These are phyloP conservation scores for Mycena sp. DNA, from an alignment of 1,284 basidiomycete genomes.

Conservation along the genomic window DNA sequence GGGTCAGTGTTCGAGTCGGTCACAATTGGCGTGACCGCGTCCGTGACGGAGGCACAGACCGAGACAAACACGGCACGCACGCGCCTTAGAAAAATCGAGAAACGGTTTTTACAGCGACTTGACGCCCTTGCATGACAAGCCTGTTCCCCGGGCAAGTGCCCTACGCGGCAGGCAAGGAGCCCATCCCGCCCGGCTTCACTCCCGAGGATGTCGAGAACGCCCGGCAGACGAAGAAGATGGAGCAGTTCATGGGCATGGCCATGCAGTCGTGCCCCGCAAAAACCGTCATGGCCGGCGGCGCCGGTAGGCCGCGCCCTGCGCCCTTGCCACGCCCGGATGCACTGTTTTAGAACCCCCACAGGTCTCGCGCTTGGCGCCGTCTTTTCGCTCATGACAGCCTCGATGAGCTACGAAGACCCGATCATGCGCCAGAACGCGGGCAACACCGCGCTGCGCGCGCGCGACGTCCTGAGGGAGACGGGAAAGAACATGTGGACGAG, in stretches of 20 bases:
- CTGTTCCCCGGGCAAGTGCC: constrained; percentile 51
- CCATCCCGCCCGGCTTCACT: constrained; percentile 82
- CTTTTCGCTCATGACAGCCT: constrained; percentile 95
- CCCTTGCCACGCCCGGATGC: constrained; percentile 9
- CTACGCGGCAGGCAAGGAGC: constrained; percentile 72
- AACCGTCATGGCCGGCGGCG: constrained; percentile 80
- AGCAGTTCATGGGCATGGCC: constrained; percentile 71
- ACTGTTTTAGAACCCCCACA: constrained; percentile 42
- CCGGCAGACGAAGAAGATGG: constrained; percentile 79
- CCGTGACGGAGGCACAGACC: too few species aligned
- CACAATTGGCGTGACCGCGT: background rate
- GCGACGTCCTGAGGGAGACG: constrained; percentile 94
- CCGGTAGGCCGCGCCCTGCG: constrained; percentile 61
- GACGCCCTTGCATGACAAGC: constrained; percentile 28
- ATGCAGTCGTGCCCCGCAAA: constrained; percentile 91
- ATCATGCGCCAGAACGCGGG: constrained; percentile 71
- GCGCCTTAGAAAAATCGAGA: too few species aligned
- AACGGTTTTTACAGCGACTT: too few species aligned
- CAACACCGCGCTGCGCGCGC: constrained; percentile 77
- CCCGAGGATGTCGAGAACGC: constrained; percentile 82
- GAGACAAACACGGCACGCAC: too few species aligned
- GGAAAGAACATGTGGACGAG: constrained; percentile 91
- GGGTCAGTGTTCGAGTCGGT: background rate
- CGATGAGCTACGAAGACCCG: constrained; percentile 96
- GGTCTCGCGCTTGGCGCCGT: constrained; percentile 95